Evolutionary conservation across 2,329 filamentous ascomycete genomes (phyloP), one percentile per base, ranked within the genome.

Genomic region (Aspergillus aculeatus): DNA sequence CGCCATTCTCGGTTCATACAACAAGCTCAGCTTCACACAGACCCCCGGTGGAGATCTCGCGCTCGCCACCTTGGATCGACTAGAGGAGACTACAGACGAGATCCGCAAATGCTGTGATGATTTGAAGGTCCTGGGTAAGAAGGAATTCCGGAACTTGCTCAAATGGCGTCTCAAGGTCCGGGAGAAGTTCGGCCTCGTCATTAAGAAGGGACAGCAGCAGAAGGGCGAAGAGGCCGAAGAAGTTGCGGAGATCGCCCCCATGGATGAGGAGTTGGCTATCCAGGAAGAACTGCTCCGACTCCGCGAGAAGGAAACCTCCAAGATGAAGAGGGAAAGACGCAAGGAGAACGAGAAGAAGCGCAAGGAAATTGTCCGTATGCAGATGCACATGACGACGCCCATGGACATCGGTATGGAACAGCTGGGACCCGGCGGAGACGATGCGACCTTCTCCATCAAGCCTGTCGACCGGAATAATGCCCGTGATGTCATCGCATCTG

Each of bases 351-450:
- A 99, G 76, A 87, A 87, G 75, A 98, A 96, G 77, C 91, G 95
- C 68, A 95, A 91, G 68, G 95, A 98, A 65, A 92, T 98, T 61
- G 83, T 96, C n/a, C 88, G 95, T 35, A 89, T 99, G 89, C 95
- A 99, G 76, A 87, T 99, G 81, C 89, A 97, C 78, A 99, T 99
- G 95, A 89, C 89, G 2, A 90, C 92, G 0, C 95, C 95, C 7
- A 95, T 92, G 82, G 95, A 99, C 65, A 96, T 99, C 64, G 95
- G 95, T 70, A 85, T 96, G 79, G 95, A 96, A 72, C 92, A 95
- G 76, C 79, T 85, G 24, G 91, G 91, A 0, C 90, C 91, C 0
- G 81, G 85, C 53, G 93, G 91, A 24, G 88, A 92, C 47, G 90
- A 92, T 50, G 82, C 90, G 29, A 95, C 96, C 81, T 99, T 99